phyloP scores from a whole-genome alignment of 2,329 filamentous ascomycete species.

The Pyricularia grisea region DNA sequence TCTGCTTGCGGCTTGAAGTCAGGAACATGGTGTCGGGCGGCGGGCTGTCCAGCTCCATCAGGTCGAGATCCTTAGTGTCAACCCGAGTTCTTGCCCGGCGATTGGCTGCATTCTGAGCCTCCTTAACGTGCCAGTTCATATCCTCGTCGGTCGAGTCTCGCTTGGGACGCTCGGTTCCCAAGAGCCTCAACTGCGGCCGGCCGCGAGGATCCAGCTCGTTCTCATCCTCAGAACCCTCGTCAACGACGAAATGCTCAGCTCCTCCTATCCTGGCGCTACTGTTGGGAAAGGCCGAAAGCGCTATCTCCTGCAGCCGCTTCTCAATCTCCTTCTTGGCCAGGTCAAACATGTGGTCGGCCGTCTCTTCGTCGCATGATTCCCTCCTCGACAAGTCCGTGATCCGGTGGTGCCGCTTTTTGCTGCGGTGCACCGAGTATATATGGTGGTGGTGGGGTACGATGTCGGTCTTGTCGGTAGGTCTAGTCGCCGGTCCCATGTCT shows the following conservation, averaged over 20 bases:
- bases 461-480: constrained; percentile 62
- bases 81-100: constrained; percentile 7
- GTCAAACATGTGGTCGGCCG: constrained; percentile 67
- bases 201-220: constrained; percentile 16
- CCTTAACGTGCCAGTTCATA: constrained; percentile 64
- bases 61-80: constrained; percentile 19
- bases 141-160: constrained; percentile 55
- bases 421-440: constrained; percentile 42
- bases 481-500: constrained; percentile 52
- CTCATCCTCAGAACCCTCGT: constrained; percentile 51
- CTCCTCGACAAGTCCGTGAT: constrained; percentile 38
- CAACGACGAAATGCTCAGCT: constrained; percentile 61
- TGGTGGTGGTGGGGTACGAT: constrained; percentile 55
- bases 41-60: constrained; percentile 24
- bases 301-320: constrained; percentile 68
- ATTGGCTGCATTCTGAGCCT: constrained; percentile 48
- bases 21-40: constrained; percentile 24
- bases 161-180: constrained; percentile 19
- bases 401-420: constrained; percentile 29
- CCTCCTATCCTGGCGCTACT: constrained; percentile 60
- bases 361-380: constrained; percentile 66
- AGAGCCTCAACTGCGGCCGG: neutral
- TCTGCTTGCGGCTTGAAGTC: constrained; percentile 17
- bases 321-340: constrained; percentile 74
- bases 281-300: constrained; percentile 67